Percentiles rank a stretch among this genome's conserved stretches.
Conservation (phyloP, 306 rosid species). For the Acmispon strigosus region DNA sequence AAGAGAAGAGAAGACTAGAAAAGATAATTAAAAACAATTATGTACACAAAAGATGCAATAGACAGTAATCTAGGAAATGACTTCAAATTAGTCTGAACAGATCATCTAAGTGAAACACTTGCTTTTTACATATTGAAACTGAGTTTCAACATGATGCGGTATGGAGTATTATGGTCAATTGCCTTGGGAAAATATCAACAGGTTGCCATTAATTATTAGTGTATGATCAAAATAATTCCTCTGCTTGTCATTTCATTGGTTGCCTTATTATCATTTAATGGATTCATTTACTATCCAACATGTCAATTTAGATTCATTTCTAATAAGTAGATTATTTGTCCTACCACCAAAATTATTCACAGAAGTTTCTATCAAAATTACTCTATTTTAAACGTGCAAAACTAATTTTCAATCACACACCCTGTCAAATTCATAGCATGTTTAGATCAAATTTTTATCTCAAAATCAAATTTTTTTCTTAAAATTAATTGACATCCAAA, state of each 20-base stretch:
- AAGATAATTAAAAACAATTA: background rate
- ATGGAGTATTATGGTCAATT: background rate
- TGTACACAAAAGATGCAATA: background rate
- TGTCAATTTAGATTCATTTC: too few species aligned
- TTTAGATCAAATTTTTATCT: too few species aligned
- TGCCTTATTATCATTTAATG: background rate
- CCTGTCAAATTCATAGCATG: too few species aligned
- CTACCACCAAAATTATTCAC: too few species aligned
- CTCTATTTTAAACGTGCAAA: too few species aligned
- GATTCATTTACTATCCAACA: too few species aligned
- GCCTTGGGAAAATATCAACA: background rate
- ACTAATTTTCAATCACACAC: too few species aligned
- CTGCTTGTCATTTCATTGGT: background rate
- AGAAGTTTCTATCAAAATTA: too few species aligned
- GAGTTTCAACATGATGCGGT: background rate
- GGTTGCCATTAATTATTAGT: background rate
- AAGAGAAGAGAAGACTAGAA: background rate
- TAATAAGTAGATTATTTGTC: too few species aligned
- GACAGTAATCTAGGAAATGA: background rate
- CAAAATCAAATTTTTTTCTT: too few species aligned
- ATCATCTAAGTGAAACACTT: background rate
- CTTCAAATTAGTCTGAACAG: background rate
- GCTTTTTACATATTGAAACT: background rate
- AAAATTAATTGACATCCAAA: too few species aligned
- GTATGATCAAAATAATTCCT: background rate